Percentiles rank a stretch among this genome's conserved stretches.
Evolutionary conservation across 2,329 filamentous ascomycete species (phyloP).

Genomic region (Diaporthe sp.): DNA sequence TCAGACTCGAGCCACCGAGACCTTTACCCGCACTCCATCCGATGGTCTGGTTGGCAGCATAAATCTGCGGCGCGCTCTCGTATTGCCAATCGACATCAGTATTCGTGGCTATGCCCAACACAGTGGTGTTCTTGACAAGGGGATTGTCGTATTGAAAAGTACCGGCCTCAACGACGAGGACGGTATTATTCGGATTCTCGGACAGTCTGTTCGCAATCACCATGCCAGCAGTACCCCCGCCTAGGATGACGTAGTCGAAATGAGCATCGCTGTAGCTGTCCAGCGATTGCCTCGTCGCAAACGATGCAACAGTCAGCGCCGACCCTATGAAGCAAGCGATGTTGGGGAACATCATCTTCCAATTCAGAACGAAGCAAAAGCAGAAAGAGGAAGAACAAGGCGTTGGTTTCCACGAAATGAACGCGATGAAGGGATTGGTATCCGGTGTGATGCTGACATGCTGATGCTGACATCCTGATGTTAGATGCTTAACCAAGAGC

Average conservation of each 20-base stretch:
- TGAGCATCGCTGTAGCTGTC: constrained; percentile 32
- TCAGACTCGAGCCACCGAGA: constrained; percentile 10
- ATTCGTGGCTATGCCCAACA: constrained; percentile 5
- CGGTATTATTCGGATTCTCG: constrained; percentile 17
- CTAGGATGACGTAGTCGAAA: constrained; percentile 27
- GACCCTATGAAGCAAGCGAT: constrained; percentile 2
- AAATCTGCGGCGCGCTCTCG: constrained; percentile 5
- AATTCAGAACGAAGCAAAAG: constrained; percentile 2
- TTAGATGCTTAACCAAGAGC: not conserved
- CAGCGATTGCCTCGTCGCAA: constrained; percentile 5
- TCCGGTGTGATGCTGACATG: constrained; percentile 1
- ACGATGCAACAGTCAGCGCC: constrained; percentile 1
- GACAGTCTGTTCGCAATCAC: constrained; percentile 12
- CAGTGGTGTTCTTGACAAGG: constrained; percentile 9
- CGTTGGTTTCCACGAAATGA: not conserved
- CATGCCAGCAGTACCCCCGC: constrained; percentile 21
- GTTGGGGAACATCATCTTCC: not conserved
- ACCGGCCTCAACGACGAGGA: constrained; percentile 20
- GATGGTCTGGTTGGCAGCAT: constrained; percentile 8
- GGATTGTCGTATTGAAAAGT: constrained; percentile 8
- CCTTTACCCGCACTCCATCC: not conserved
- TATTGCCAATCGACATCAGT: constrained; percentile 12
- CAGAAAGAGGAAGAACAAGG: not conserved
- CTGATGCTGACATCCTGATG: constrained; percentile 1
- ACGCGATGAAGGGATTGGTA: not conserved